Percentiles rank a stretch among this genome's conserved stretches.
phyloP scores from a whole-genome alignment of 148 eudicot species.

The Chenopodium suecicum region DNA sequence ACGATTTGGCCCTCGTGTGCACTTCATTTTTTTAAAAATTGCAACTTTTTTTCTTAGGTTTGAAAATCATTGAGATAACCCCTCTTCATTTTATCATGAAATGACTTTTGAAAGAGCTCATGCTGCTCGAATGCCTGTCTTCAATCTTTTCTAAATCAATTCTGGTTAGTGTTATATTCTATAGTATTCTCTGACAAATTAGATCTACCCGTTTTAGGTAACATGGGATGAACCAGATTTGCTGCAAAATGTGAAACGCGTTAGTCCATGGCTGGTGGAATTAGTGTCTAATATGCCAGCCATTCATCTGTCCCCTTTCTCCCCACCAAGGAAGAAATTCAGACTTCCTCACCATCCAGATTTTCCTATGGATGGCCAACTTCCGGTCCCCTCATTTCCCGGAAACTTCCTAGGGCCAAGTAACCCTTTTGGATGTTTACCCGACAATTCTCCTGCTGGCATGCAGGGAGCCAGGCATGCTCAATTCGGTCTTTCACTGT shows the following conservation, averaged over 20 bases:
- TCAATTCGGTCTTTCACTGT: conserved; percentile 68
- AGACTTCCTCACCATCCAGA: conserved; percentile 72
- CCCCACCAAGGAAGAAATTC: conserved; percentile 79
- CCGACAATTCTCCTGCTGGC: conserved; percentile 87
- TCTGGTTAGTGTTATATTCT: not conserved
- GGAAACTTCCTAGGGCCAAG: conserved; percentile 48
- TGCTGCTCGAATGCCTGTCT: not conserved
- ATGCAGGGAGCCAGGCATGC: conserved; percentile 99
- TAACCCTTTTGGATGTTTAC: conserved; percentile 53
- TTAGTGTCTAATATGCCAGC: conserved; percentile 83
- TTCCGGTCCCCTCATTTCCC: conserved; percentile 55
- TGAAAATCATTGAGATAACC: not conserved
- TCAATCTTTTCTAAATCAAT: not conserved
- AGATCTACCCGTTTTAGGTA: conserved; percentile 44
- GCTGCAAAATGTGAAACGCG: conserved; percentile 90
- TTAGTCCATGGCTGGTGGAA: conserved; percentile 97
- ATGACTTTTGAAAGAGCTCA: not conserved
- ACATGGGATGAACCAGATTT: conserved; percentile 97
- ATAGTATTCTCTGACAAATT: not conserved
- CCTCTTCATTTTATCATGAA: not conserved
- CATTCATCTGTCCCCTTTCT: conserved; percentile 78
- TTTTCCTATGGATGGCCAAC: conserved; percentile 56
- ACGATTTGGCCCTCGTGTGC: not conserved
- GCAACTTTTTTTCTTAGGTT: not conserved
- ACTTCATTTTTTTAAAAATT: not conserved